phyloP scores from a whole-genome alignment of 1,284 basidiomycete genomes.

The Pterula multifida region DNA sequence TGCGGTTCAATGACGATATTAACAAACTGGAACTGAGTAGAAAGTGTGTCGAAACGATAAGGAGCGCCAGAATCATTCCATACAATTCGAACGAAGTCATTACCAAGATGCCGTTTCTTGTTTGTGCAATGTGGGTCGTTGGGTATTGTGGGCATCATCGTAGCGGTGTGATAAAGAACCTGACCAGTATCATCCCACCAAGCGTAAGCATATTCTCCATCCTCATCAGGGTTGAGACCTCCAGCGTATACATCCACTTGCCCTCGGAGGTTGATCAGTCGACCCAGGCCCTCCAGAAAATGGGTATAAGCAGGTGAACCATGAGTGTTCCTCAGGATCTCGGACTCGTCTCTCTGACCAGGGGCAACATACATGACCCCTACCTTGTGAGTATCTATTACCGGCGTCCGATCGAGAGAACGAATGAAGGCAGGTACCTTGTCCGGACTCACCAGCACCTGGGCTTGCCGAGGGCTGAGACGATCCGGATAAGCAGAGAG shows the following conservation, averaged over 20 bases:
- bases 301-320: constrained; percentile 93
- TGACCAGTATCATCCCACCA: constrained; percentile 99
- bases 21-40: constrained; percentile 93
- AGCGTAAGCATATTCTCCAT: constrained; percentile 92
- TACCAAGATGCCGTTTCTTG: constrained; percentile 92
- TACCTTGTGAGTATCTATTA: constrained; percentile 96
- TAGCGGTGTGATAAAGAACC: constrained; percentile 91
- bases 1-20: constrained; percentile 97
- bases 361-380: constrained; percentile 95
- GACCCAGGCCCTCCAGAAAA: constrained; percentile 84
- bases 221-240: constrained; percentile 79
- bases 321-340: constrained; percentile 85
- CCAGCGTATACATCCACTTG: constrained; percentile 93
- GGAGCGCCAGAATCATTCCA: constrained; percentile 91
- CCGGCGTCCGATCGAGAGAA: constrained; percentile 77
- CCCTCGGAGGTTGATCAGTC: constrained; percentile 83
- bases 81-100: constrained; percentile 90
- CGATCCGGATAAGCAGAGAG: constrained; percentile 67
- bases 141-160: constrained; percentile 85
- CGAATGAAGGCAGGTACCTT: constrained; percentile 46
- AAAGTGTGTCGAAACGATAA: constrained; percentile 85
- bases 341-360: constrained; percentile 74
- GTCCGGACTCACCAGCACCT: constrained; percentile 45
- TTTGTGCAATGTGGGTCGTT: constrained; percentile 59
- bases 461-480: constrained; percentile 22